Base-by-base conservation (phyloP, 1,284 basidiomycete genomes). In the Ganoderma resinaceum region DNA sequence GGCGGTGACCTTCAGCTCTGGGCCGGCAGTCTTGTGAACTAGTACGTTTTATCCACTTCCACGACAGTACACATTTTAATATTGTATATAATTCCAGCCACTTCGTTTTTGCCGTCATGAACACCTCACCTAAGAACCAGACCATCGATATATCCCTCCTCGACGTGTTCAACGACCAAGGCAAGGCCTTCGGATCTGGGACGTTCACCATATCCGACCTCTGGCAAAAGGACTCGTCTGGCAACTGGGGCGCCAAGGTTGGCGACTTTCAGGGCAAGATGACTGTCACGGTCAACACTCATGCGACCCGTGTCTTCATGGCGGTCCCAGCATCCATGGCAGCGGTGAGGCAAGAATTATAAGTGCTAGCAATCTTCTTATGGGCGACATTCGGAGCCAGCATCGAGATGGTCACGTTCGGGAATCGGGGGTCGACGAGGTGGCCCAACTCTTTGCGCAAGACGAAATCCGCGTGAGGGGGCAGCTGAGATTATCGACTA, bases 151-250 rank as follows among this genome's bases (percentile, higher is more conserved):
- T 82, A 58, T 69, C 76, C 23, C 78, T 82, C 62, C 68, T 67
- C 5, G 81, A 83, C 67, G 77, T 78, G 40, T 82, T 81, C 72
- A 73, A 77, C 63, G 81, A 82, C 66, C 72, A 79, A 74, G 77
- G 79, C 57, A 55, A 70, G 18, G 70, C 70, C 26, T 77, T 77
- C 61, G 78, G 78, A 65, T 70, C 75, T 16, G 72, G 74, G 20
- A 69, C 78, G 2, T 82, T 76, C 68, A 73, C 74, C 11, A 69
- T 82, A 37, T 81, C 75, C 64, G 81, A 82, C 71, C 76, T 82
- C 16, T 82, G 81, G 81, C 77, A 80, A 72, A 81, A 80, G 70
- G 76, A 80, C 69, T 42, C 62, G n/a, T 66, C 60, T 61, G 79
- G 78, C 23, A 72, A 69, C 37, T 82, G 81, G 81, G 81, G 81